Evolutionary conservation across 257 asterid genomes (phyloP).

Genomic region (Cordia subcordata): DNA sequence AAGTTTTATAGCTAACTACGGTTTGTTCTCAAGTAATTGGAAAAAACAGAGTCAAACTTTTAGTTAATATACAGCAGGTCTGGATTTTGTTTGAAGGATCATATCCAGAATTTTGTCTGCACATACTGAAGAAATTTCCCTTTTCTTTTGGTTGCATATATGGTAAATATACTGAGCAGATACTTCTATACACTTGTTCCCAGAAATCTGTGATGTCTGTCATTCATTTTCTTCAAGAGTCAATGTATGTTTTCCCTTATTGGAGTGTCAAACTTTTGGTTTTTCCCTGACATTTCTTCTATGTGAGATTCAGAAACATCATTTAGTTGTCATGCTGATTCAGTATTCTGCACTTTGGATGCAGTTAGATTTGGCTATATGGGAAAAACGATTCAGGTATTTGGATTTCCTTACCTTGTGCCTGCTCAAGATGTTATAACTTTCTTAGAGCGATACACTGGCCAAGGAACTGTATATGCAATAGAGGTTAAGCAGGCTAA

Average conservation of each 20-base stretch:
- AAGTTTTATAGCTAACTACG: too few species aligned
- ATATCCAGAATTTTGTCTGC: too few species aligned
- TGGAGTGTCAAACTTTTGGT: background rate
- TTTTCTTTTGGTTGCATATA: too few species aligned
- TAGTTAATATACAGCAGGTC: too few species aligned
- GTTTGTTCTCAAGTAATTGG: too few species aligned
- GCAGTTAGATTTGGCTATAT: conserved; percentile 8
- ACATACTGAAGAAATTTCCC: too few species aligned
- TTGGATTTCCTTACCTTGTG: conserved; percentile 46
- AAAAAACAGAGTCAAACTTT: too few species aligned
- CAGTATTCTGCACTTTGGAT: background rate
- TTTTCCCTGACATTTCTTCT: background rate
- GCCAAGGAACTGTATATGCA: conserved; percentile 44
- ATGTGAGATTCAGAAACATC: background rate
- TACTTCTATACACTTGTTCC: background rate
- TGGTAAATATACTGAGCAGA: background rate
- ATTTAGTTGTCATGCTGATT: background rate
- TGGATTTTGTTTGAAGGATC: too few species aligned
- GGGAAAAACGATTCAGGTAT: conserved; percentile 36
- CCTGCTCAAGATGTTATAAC: conserved; percentile 28
- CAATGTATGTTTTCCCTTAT: too few species aligned
- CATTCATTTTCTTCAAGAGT: too few species aligned
- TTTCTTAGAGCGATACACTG: conserved; percentile 41
- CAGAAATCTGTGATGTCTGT: background rate
- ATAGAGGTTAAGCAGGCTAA: conserved; percentile 48